Base-by-base conservation (phyloP, 2,329 filamentous ascomycete species). In the Neurospora sp. region DNA sequence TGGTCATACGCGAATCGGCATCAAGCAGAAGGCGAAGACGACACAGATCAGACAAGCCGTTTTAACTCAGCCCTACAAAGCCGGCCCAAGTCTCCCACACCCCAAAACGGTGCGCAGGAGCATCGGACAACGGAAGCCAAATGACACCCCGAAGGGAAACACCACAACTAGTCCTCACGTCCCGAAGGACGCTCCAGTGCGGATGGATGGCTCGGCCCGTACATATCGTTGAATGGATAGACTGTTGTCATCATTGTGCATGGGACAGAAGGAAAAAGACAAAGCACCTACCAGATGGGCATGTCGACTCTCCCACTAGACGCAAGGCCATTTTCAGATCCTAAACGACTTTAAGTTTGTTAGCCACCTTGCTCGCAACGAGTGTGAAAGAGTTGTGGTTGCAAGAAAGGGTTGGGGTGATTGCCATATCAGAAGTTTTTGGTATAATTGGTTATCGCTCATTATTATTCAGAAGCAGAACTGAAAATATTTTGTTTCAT, bases 171-270 rank as follows among this genome's bases (percentile, higher is more conserved):
- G 81, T 92, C 90, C 84, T 92, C 81, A 83, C 85, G 81, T 77
- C 77, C 80, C 74, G 75, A 76, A 74, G 76, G 76, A 76, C 79
- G 78, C 88, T 92, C 83, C 79, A 87, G 89, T 91, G 88, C 80
- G 89, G 87, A 85, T 92, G 91, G 83, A 87, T 88, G 86, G 87
- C 88, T 91, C 83, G 89, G 89, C 83, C 79, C 82, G 81, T 80
- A 85, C 83, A 85, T 79, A 83, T 91, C 85, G 87, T 89, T 86
- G 89, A 91, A 91, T 91, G 89, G 89, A 91, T 91, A 89, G 88
- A 88, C 89, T 88, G 79, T 84, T 84, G 81, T 88, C 86, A 88
- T 88, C 86, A 87, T 81, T 74, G 78, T 69, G 68, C 70, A 68
- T 66, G 39, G 43, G 66, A 67, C 41, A 46, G n/a, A 19, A 11